Base-by-base conservation (phyloP, 176 grass and related monocot genomes). In the Carex myosuroides region DNA sequence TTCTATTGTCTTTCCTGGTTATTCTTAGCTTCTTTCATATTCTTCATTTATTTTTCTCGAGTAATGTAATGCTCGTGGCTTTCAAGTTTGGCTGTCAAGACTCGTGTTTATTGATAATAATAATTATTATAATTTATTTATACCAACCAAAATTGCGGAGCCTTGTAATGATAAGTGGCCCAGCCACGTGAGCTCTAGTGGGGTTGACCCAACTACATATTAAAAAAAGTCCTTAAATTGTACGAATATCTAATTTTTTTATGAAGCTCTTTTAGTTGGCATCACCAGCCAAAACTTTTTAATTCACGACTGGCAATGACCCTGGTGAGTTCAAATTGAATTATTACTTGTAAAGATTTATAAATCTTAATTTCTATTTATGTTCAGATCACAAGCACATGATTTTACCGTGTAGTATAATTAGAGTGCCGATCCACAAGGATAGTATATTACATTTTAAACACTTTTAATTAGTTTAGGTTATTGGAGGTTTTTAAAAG, bases 101-200 rank as follows among this genome's bases (percentile, higher is more conserved):
- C 48, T 76, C 24, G 12, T 55, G 12, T 30, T 76, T 76, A 55
- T 55, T 76, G 22, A 54, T 55, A 76, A 76, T 55, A 76, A 75
- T 54, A 75, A 76, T 76, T 32, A 53, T 54, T 16, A 14, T 76
- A 32, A 76, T 76, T 76, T 76, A 76, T 26, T 16, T 30, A 32
- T 76, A 44, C 72, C 72, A 76, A 55, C 1, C n/a, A 54, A 54
- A 76, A 6, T 54, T 76, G 11, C 12, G 20, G 17, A 48, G 42
- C 12, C 20, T 76, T 76, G 42, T 54, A 76, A 76, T 76, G 48
- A 76, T 76, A 18, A 73, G 39, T 48, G 42, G n/a, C n/a, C 4
- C 42, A 73, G 70, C n/a, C 70, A 74, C 20, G 70, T 74, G 70
- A 74, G 70, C 70, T 24, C 44, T 74, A 52, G 41, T 22, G 41